These are phyloP conservation scores for Schwanniomyces pseudopolymorphus DNA, from an alignment of 805 yeast genomes.

Conservation along the genomic window DNA sequence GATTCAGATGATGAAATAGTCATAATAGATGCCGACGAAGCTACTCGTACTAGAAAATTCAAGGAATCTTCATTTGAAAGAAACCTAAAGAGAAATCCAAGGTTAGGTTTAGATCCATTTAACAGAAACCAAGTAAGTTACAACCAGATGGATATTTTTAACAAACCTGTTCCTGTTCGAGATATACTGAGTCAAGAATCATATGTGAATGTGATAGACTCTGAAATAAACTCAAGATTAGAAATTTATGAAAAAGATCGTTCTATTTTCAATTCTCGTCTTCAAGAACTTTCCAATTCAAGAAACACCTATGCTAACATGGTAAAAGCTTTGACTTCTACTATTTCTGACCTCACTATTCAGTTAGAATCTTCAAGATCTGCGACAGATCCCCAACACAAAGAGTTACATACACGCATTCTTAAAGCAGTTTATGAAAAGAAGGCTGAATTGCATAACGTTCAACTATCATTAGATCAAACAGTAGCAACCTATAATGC, in stretches of 20 bases:
- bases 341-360: neutral
- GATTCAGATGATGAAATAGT: slow-evolving; percentile 25
- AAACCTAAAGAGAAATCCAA: neutral
- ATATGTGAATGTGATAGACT: neutral
- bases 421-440: slow-evolving; percentile 1
- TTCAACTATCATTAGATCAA: neutral
- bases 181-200: slow-evolving; percentile 12
- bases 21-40: slow-evolving; percentile 28
- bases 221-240: neutral
- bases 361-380: neutral
- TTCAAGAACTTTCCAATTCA: neutral
- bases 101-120: neutral
- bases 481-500: neutral
- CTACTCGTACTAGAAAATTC: slow-evolving; percentile 23
- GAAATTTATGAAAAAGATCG: neutral
- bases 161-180: slow-evolving; percentile 29
- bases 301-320: neutral
- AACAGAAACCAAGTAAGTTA: neutral
- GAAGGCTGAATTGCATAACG: neutral
- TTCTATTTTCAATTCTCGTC: neutral
- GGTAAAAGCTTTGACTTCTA: neutral
- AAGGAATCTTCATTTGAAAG: slow-evolving; percentile 22
- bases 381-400: slow-evolving; percentile 1
- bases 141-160: slow-evolving; percentile 7
- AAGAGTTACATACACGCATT: neutral